These are phyloP conservation scores for Cercis canadensis DNA, from an alignment of 306 rosid species.

Conservation along the genomic window DNA sequence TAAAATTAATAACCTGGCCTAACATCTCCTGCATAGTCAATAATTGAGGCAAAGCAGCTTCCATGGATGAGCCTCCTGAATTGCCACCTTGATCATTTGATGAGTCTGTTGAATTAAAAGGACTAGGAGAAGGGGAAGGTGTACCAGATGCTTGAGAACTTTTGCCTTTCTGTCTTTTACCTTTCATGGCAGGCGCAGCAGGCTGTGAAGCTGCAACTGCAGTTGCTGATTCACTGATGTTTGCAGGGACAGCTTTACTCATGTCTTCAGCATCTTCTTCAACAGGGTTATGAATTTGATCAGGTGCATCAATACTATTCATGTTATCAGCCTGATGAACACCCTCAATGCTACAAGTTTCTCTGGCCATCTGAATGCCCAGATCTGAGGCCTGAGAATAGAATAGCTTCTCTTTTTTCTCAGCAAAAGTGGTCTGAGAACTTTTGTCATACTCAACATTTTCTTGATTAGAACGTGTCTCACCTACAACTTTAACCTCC, in stretches of 20 bases:
- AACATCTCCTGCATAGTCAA: conserved; percentile 59
- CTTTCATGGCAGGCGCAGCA: conserved; percentile 55
- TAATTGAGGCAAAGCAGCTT: conserved; percentile 59
- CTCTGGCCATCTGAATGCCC: conserved; percentile 69
- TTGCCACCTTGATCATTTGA: conserved; percentile 52
- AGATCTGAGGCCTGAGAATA: conserved; percentile 74
- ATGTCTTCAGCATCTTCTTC: conserved; percentile 53
- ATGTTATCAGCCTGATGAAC: conserved; percentile 40
- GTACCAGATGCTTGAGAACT: conserved; percentile 52
- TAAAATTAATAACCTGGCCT: conserved; percentile 61
- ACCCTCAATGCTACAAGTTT: conserved; percentile 51
- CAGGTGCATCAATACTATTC: conserved; percentile 39
- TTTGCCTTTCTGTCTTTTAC: conserved; percentile 66
- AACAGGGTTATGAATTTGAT: conserved; percentile 33
- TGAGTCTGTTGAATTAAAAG: conserved; percentile 56
- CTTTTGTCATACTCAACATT: conserved; percentile 45
- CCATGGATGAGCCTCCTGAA: conserved; percentile 51
- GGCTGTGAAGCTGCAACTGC: conserved; percentile 42
- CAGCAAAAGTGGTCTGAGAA: conserved; percentile 34
- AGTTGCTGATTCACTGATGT: conserved; percentile 49
- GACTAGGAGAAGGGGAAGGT: conserved; percentile 53
- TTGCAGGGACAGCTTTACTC: conserved; percentile 48
- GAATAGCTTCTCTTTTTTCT: conserved; percentile 67
- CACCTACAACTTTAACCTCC: conserved; percentile 62
- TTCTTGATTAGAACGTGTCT: conserved; percentile 45